These are phyloP conservation scores for Intubia oerlemansii DNA, from an alignment of 2,329 filamentous ascomycete species.

Conservation along the genomic window DNA sequence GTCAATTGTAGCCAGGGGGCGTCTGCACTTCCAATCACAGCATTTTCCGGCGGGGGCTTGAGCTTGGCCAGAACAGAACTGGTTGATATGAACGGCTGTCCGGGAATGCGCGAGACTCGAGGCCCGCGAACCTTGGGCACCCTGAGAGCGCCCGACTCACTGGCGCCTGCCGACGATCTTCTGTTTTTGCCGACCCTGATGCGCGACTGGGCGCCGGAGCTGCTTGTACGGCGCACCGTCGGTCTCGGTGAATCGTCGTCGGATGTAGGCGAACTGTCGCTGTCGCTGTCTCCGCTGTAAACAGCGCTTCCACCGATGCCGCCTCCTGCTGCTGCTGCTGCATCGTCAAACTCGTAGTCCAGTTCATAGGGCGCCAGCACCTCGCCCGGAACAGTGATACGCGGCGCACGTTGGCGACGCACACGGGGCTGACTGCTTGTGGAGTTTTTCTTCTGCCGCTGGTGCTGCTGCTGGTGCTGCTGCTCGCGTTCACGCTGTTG, in stretches of 20 bases:
- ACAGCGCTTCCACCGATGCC: no score
- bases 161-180: no score
- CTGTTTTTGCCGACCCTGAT: conserved; percentile 19
- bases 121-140: conserved; percentile 20
- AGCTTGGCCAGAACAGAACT: conserved; percentile 20
- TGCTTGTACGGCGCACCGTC: conserved; percentile 9
- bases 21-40: conserved; percentile 33
- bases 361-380: conserved; percentile 44
- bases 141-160: conserved; percentile 14
- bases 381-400: conserved; percentile 44
- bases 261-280: conserved; percentile 7
- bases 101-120: conserved; percentile 8
- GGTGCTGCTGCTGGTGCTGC: conserved; percentile 20
- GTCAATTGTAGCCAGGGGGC: conserved; percentile 47
- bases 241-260: conserved; percentile 17
- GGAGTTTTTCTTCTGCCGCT: background rate
- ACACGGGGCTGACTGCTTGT: conserved; percentile 3
- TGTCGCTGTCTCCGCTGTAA: conserved; percentile 31
- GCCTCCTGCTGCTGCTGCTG: no score
- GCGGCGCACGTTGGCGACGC: conserved; percentile 25
- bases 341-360: no score
- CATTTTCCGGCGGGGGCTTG: conserved; percentile 37
- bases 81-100: conserved; percentile 14
- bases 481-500: conserved; percentile 38
- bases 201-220: conserved; percentile 17